phyloP scores from a whole-genome alignment of 192 early-diverging fungal genomes.

The Thamnidium elegans region DNA sequence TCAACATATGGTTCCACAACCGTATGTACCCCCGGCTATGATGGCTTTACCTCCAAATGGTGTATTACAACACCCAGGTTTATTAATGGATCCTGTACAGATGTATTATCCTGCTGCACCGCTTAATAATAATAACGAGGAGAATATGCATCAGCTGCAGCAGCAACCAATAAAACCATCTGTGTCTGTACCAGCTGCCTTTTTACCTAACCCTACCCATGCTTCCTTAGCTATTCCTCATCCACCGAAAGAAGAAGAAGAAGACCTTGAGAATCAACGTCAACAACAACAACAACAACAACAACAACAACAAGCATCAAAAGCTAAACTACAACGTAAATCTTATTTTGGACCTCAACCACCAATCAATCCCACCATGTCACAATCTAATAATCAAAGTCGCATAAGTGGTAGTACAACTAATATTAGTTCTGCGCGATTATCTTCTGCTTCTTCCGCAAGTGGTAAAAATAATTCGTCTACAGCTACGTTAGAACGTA shows the following conservation, averaged over 20 bases:
- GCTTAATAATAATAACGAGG: neutral
- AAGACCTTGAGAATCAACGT: neutral
- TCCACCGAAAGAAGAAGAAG: neutral
- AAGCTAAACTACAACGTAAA: too few relatives aligned
- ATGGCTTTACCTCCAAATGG: neutral
- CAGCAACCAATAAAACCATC: neutral
- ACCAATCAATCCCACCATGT: neutral
- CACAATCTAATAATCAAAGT: neutral
- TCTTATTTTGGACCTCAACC: too few relatives aligned
- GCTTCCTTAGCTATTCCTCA: too few relatives aligned
- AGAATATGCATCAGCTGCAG: neutral
- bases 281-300: constrained; percentile 1
- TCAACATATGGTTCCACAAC: constrained; percentile 15
- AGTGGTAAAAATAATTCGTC: neutral
- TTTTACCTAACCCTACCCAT: too few relatives aligned
- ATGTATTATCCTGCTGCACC: neutral
- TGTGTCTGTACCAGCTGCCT: neutral
- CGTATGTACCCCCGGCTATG: constrained; percentile 1
- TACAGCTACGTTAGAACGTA: neutral
- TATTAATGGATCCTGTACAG: neutral
- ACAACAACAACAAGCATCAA: neutral
- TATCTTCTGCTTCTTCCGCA: neutral
- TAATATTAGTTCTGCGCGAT: neutral
- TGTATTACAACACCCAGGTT: constrained; percentile 18
- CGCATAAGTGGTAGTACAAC: constrained; percentile 6